Evolutionary conservation across 2,329 filamentous ascomycete species (phyloP), one percentile per base, ranked within the genome.

Genomic region (Phymatotrichopsis omnivora): DNA sequence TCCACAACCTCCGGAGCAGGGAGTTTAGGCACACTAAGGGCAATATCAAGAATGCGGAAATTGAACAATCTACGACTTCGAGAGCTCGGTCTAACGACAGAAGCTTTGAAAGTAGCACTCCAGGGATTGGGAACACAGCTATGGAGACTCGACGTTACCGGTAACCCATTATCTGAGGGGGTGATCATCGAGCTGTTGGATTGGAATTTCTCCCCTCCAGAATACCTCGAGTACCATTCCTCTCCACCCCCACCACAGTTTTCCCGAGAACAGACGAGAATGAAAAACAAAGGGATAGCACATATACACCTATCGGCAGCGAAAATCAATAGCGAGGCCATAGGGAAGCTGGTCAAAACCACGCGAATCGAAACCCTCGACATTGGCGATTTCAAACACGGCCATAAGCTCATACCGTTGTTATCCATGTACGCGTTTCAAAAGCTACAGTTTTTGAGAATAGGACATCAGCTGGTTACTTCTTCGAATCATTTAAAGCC

Each of bases 121-220:
- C 37, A 42, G 7, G 29, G 35, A 4, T 12, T 56, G n/a, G 52
- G 54, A 20, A 49, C 48, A 5, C 39, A 42, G 7, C 27, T 58
- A 11, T 19, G 46, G n/a, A 36, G 34, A 8, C 44, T 58, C 4
- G 56, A 58, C 24, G 28, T 58, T 7, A 40, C 52, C 7, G 49
- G 48, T 2, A 57, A 57, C 32, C 24, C 49, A 3, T 42, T 58
- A 12, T 54, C 55, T 7, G 32, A 19, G 17, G 14, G 8, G 5
- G 32, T 19, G 3, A 10, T 35, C 2, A 22, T 20, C 7, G 23
- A 16, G 27, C 19, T 45, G n/a, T 42, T 55, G 5, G 53, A 54
- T 31, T 56, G 45, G 37, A 49, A 46, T 12, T 57, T 58, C 23
- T 50, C 56, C 17, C 56, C 56, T 2, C 56, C 56, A 8, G 53